Conservation (phyloP, 176 grass and related monocot species). For the Cocos nucifera region DNA sequence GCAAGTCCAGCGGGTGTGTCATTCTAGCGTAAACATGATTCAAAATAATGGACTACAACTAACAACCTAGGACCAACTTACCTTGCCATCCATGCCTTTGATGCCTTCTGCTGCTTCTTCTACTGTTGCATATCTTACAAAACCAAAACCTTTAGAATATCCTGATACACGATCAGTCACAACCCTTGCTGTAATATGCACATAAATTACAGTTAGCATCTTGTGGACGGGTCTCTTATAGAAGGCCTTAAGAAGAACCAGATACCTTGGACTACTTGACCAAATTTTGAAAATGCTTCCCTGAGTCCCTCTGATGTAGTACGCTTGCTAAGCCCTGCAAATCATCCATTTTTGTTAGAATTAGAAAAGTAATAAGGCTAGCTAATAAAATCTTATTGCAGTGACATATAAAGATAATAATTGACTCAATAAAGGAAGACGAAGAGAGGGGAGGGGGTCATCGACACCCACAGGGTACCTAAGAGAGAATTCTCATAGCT, state of each 20-base stretch:
- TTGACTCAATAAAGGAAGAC: too few relatives aligned
- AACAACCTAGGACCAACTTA: constrained; percentile 9
- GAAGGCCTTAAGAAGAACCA: background rate
- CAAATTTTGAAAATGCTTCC: constrained; percentile 66
- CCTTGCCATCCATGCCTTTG: constrained; percentile 94
- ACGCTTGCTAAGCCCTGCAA: constrained; percentile 69
- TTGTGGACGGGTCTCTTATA: background rate
- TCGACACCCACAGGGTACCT: too few relatives aligned
- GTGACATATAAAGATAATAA: too few relatives aligned
- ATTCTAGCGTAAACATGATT: too few relatives aligned
- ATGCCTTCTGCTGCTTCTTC: constrained; percentile 74
- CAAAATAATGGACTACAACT: too few relatives aligned
- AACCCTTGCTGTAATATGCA: constrained; percentile 66
- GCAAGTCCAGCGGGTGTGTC: too few relatives aligned
- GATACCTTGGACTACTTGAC: constrained; percentile 62
- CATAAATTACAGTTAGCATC: constrained; percentile 14
- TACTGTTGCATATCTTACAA: constrained; percentile 57
- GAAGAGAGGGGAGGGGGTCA: too few relatives aligned
- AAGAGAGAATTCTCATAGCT: too few relatives aligned
- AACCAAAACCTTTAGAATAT: constrained; percentile 91
- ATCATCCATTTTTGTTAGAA: background rate
- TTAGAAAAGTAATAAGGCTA: too few relatives aligned
- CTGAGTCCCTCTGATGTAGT: constrained; percentile 46
- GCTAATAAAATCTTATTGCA: too few relatives aligned
- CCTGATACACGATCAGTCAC: constrained; percentile 57